Evolutionary conservation across 2,329 filamentous ascomycete species (phyloP).

Genomic region (Penicillium aurantiogriseum): DNA sequence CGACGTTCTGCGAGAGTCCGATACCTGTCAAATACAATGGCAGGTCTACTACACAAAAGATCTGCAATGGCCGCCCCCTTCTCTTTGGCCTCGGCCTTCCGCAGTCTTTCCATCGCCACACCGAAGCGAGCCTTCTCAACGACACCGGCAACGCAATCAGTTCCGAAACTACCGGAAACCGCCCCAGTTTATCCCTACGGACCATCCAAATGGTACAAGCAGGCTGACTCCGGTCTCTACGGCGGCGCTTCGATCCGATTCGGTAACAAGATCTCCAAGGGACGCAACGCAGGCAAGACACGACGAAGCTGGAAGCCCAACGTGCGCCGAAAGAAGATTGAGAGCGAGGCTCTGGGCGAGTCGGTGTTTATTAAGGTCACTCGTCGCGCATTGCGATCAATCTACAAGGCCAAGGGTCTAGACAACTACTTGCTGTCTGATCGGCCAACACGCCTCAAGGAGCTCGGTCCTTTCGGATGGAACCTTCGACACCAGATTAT

Average conservation of each 20-base stretch:
- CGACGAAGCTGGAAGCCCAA: slow-evolving; percentile 51
- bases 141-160: slow-evolving; percentile 33
- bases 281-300: slow-evolving; percentile 50
- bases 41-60: slow-evolving; percentile 30
- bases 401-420: slow-evolving; percentile 82
- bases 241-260: slow-evolving; percentile 47
- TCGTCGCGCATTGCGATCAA: slow-evolving; percentile 50
- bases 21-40: slow-evolving; percentile 29
- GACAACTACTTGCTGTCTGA: slow-evolving; percentile 87
- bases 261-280: slow-evolving; percentile 52
- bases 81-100: slow-evolving; percentile 40
- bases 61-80: slow-evolving; percentile 33
- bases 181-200: slow-evolving; percentile 50
- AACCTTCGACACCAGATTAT: slow-evolving; percentile 84
- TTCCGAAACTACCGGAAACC: slow-evolving; percentile 34
- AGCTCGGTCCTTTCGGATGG: slow-evolving; percentile 89
- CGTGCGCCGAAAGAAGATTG: slow-evolving; percentile 48
- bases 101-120: slow-evolving; percentile 38
- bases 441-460: slow-evolving; percentile 74
- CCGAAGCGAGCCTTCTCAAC: slow-evolving; percentile 42
- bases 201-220: slow-evolving; percentile 44
- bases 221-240: slow-evolving; percentile 50
- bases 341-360: slow-evolving; percentile 44
- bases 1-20: background rate
- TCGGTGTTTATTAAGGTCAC: slow-evolving; percentile 49